Percentiles rank a stretch among this genome's conserved stretches.
Evolutionary conservation across 805 yeast species (phyloP).

Genomic region (Starmerella powellii): DNA sequence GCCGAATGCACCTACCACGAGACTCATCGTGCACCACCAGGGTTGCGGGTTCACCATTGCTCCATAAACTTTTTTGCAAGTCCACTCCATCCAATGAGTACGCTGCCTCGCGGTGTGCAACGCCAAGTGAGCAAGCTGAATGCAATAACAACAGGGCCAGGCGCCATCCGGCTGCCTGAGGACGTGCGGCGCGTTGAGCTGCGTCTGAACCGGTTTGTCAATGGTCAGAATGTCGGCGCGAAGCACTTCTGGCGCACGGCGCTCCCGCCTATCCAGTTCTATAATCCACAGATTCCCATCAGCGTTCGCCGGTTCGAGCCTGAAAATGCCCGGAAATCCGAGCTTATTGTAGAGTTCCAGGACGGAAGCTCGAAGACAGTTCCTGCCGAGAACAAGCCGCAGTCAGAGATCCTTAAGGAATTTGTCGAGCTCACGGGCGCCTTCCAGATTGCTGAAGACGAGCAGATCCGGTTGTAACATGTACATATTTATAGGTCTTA

Average conservation of each 20-base stretch:
- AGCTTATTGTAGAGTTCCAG: constrained; percentile 33
- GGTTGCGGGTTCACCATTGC: too few relatives aligned
- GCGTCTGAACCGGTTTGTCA: constrained; percentile 19
- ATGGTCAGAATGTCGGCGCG: constrained; percentile 19
- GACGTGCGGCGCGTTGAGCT: constrained; percentile 22
- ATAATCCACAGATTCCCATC: constrained; percentile 61
- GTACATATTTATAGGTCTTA: not conserved
- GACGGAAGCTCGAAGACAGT: constrained; percentile 35
- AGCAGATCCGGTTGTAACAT: constrained; percentile 11
- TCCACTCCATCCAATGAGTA: not conserved
- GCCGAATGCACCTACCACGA: too few relatives aligned
- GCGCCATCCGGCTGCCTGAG: constrained; percentile 25
- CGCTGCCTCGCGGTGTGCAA: constrained; percentile 24
- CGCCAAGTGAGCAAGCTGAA: constrained; percentile 25
- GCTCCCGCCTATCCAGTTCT: constrained; percentile 68
- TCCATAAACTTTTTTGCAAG: too few relatives aligned
- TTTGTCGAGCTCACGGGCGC: constrained; percentile 44
- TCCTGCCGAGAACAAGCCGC: constrained; percentile 42
- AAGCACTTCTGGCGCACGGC: constrained; percentile 63
- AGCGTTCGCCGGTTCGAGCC: constrained; percentile 46
- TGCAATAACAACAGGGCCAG: constrained; percentile 25
- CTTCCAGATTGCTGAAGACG: constrained; percentile 31
- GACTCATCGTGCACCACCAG: too few relatives aligned
- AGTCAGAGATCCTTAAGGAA: constrained; percentile 44
- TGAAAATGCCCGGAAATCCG: constrained; percentile 33